phyloP scores from a whole-genome alignment of 257 asterid species.

The Anisodus tanguticus region DNA sequence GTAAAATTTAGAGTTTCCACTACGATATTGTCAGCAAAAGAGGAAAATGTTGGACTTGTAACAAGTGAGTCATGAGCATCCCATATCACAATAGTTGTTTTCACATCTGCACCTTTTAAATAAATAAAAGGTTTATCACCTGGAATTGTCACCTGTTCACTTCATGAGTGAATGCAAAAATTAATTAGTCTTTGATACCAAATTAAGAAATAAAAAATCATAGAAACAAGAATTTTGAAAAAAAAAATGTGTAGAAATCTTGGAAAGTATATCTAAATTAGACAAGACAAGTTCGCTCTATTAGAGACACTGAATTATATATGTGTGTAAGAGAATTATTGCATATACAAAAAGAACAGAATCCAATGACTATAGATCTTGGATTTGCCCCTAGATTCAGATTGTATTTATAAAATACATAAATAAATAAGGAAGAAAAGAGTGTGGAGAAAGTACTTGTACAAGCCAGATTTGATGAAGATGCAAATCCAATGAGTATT shows the following conservation, averaged over 20 bases:
- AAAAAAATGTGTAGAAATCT: background rate
- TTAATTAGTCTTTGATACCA: background rate
- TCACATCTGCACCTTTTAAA: slow-evolving; percentile 52
- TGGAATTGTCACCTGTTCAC: slow-evolving; percentile 52
- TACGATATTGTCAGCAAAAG: slow-evolving; percentile 49
- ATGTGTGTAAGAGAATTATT: too few species aligned
- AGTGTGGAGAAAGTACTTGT: slow-evolving; percentile 39
- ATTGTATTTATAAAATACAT: background rate
- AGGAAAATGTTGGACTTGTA: slow-evolving; percentile 46
- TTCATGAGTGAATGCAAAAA: slow-evolving; percentile 26
- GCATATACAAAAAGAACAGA: too few species aligned
- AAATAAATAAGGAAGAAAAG: background rate
- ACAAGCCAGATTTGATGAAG: slow-evolving; percentile 53
- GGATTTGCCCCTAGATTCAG: background rate
- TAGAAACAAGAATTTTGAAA: background rate
- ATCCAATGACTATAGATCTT: background rate
- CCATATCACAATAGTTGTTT: slow-evolving; percentile 43
- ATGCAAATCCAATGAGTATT: slow-evolving; percentile 53
- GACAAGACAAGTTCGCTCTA: background rate
- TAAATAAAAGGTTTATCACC: slow-evolving; percentile 49
- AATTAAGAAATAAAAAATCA: background rate
- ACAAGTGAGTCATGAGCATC: slow-evolving; percentile 33
- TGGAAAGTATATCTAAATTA: background rate
- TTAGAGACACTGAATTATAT: too few species aligned
- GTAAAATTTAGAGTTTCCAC: slow-evolving; percentile 31